Percentiles rank a stretch among this genome's conserved stretches.
Evolutionary conservation across 495 filamentous ascomycete genomes (phyloP).

Genomic region (Aspergillus diversus): DNA sequence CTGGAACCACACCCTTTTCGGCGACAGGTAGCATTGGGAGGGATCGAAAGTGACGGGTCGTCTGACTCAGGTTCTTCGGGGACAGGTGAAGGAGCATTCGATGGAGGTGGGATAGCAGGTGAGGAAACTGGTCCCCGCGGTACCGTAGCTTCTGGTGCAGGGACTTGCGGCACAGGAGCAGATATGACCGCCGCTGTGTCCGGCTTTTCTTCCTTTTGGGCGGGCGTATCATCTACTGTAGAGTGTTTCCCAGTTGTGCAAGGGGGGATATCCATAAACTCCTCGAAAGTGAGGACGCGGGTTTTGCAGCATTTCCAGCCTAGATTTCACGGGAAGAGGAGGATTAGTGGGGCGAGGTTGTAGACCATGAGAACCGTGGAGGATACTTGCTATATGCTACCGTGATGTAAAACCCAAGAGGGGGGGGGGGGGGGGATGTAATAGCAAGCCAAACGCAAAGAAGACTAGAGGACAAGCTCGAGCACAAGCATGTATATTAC

Average conservation of each 20-base stretch:
- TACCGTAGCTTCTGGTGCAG: constrained; percentile 26
- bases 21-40: constrained; percentile 73
- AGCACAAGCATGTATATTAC: constrained; percentile 42
- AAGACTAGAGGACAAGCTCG: constrained; percentile 6
- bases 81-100: constrained; percentile 63
- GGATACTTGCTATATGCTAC: constrained; percentile 14
- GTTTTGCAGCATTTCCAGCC: constrained; percentile 99
- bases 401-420: constrained; percentile 3
- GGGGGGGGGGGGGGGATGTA: not conserved
- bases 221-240: constrained; percentile 75
- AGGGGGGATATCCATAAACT: constrained; percentile 92
- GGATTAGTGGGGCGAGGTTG: constrained; percentile 9
- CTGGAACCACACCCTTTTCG: constrained; percentile 69
- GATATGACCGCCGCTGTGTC: constrained; percentile 30
- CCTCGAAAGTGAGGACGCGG: constrained; percentile 96
- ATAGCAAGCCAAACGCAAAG: not conserved
- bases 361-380: constrained; percentile 12
- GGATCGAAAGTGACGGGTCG: constrained; percentile 71
- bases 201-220: constrained; percentile 52
- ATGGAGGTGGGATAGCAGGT: constrained; percentile 56
- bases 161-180: constrained; percentile 34
- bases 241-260: constrained; percentile 96
- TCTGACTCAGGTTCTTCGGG: constrained; percentile 85
- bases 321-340: constrained; percentile 38
- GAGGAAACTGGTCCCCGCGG: constrained; percentile 44